A percentile compares a stretch with the other conserved stretches of the same genome.
Conservation (phyloP, 2,329 filamentous ascomycete genomes). For the Aspergillus fumigatus region DNA sequence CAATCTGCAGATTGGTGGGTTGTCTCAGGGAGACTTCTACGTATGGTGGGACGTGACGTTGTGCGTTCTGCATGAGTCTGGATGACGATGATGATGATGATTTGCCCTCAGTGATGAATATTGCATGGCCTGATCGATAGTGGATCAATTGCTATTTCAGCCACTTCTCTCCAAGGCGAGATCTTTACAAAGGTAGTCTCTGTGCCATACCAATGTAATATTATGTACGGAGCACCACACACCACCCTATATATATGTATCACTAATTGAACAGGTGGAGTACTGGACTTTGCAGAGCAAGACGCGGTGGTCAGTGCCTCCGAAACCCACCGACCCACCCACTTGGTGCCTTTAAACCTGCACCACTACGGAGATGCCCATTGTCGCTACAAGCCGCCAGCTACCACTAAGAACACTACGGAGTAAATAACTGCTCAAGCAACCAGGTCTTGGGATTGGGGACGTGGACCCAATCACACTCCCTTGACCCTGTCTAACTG, state of each 20-base stretch:
- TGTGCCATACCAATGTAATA: neutral
- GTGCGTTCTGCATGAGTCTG: neutral
- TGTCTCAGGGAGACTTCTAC: neutral
- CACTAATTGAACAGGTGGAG: constrained; percentile 7
- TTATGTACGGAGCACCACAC: too few species aligned
- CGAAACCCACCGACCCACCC: neutral
- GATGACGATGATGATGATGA: neutral
- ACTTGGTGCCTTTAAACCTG: neutral
- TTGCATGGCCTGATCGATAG: neutral
- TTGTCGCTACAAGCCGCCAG: neutral
- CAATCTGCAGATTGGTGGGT: neutral
- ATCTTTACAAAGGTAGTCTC: neutral
- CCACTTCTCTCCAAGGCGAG: too few species aligned
- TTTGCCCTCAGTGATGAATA: neutral
- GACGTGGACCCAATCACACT: neutral
- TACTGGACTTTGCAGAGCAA: constrained; percentile 7
- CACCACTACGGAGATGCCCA: neutral
- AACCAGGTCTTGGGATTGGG: neutral
- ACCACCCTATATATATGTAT: neutral
- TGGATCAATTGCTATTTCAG: too few species aligned
- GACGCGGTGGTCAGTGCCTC: constrained; percentile 14
- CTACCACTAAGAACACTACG: neutral
- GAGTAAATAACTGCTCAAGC: neutral
- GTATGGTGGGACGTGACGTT: neutral
- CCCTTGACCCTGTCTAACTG: neutral